Evolutionary conservation across 2,329 filamentous ascomycete genomes (phyloP).

Genomic region (Simplicillium sp.): DNA sequence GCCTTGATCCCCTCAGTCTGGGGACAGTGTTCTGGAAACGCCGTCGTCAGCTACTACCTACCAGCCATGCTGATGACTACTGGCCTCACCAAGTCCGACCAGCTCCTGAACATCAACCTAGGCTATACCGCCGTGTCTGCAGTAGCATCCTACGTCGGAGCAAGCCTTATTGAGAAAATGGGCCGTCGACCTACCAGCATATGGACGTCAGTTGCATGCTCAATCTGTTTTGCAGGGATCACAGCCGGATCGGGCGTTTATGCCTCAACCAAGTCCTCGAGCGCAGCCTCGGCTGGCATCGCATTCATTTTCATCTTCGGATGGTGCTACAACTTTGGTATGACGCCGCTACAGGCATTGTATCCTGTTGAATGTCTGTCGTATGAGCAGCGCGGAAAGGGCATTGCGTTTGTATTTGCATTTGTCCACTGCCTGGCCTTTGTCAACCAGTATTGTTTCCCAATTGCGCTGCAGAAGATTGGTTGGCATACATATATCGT

Average conservation of each 20-base stretch:
- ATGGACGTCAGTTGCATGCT: neutral
- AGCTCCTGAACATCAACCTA: conserved; percentile 11
- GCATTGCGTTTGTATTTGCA: conserved; percentile 37
- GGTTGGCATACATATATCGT: conserved; percentile 44
- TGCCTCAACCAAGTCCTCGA: conserved; percentile 15
- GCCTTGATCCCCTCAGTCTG: conserved; percentile 23
- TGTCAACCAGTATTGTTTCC: conserved; percentile 35
- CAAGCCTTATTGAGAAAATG: conserved; percentile 33
- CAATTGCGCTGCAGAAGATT: conserved; percentile 36
- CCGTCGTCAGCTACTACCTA: conserved; percentile 39
- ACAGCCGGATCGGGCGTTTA: too few relatives aligned
- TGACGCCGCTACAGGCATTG: conserved; percentile 25
- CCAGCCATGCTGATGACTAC: conserved; percentile 37
- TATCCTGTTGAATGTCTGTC: conserved; percentile 42
- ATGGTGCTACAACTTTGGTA: conserved; percentile 37
- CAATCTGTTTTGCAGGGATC: neutral
- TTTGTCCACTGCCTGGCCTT: conserved; percentile 33
- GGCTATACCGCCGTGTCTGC: too few relatives aligned
- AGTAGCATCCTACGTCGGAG: too few relatives aligned
- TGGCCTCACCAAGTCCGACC: conserved; percentile 27
- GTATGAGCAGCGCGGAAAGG: conserved; percentile 43
- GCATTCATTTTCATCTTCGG: conserved; percentile 47
- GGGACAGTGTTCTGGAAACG: conserved; percentile 13
- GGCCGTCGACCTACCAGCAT: conserved; percentile 15
- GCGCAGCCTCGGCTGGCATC: conserved; percentile 33